Evolutionary conservation across 2,329 filamentous ascomycete genomes (phyloP).

Genomic region (Trematosphaeria pertusa): DNA sequence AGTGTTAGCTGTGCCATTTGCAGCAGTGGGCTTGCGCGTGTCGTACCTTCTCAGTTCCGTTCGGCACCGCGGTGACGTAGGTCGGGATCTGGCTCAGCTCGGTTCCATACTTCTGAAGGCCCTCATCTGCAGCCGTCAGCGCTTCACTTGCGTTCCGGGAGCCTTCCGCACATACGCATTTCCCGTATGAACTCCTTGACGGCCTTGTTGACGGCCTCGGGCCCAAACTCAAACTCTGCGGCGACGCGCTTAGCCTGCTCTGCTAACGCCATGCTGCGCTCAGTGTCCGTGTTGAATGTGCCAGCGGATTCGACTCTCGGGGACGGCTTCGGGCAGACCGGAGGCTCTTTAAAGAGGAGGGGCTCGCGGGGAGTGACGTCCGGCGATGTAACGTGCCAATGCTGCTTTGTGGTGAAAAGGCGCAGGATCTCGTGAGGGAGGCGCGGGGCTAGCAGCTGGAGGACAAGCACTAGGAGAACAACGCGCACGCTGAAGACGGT

Average conservation of each 20-base stretch:
- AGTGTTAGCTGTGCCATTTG: constrained; percentile 86
- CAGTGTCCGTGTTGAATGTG: constrained; percentile 44
- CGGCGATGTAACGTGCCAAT: constrained; percentile 31
- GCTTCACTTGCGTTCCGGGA: constrained; percentile 1
- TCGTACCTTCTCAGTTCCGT: constrained; percentile 92
- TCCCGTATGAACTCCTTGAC: constrained; percentile 86
- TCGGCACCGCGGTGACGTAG: constrained; percentile 93
- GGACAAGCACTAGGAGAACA: constrained; percentile 42
- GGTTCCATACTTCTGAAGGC: constrained; percentile 76
- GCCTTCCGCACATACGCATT: constrained; percentile 66
- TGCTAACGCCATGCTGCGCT: constrained; percentile 59
- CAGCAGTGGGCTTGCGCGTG: too few species aligned
- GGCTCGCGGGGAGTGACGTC: constrained; percentile 32
- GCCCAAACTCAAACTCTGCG: constrained; percentile 82
- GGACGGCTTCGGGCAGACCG: constrained; percentile 37
- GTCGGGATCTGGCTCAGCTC: constrained; percentile 95
- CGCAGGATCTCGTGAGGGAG: constrained; percentile 39
- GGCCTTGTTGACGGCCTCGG: constrained; percentile 77
- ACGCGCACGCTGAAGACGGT: constrained; percentile 35
- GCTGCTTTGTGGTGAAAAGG: constrained; percentile 31
- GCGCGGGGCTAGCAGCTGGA: constrained; percentile 46
- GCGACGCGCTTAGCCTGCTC: constrained; percentile 81
- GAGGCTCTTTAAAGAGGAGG: constrained; percentile 31
- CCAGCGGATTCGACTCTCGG: constrained; percentile 36
- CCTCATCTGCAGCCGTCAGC: constrained; percentile 68